Percentiles rank a stretch among this genome's conserved stretches.
These are phyloP conservation scores for Glycine latifolia DNA, from an alignment of 306 rosid species.

Conservation along the genomic window DNA sequence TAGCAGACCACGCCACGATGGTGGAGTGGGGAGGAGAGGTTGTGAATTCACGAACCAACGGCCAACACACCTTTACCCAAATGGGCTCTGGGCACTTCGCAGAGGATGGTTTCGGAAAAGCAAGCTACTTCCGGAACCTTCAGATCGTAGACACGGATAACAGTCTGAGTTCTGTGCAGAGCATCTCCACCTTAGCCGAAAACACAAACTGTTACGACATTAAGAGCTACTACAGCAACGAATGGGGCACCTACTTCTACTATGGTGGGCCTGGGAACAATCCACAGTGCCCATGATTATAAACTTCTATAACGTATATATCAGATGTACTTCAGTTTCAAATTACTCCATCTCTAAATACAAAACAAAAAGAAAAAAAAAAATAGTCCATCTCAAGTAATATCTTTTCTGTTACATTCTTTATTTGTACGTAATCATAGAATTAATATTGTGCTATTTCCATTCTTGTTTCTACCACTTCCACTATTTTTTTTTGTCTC, in stretches of 20 bases:
- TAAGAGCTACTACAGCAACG: slow-evolving; percentile 61
- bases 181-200: slow-evolving; percentile 75
- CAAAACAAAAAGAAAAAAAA: background rate
- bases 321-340: background rate
- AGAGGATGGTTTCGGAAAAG: slow-evolving; percentile 80
- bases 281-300: slow-evolving; percentile 61
- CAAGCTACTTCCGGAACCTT: slow-evolving; percentile 90
- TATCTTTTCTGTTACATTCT: slow-evolving; percentile 44
- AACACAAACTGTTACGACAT: slow-evolving; percentile 78
- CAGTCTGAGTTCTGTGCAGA: slow-evolving; percentile 67
- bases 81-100: slow-evolving; percentile 94
- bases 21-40: slow-evolving; percentile 99
- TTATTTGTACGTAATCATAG: slow-evolving; percentile 47
- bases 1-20: slow-evolving; percentile 81
- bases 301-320: background rate
- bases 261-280: slow-evolving; percentile 89
- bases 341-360: slow-evolving; percentile 15
- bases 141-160: slow-evolving; percentile 85
- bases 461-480: slow-evolving; percentile 23
- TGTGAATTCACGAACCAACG: slow-evolving; percentile 71
- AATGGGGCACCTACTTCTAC: slow-evolving; percentile 93
- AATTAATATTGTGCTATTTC: slow-evolving; percentile 15
- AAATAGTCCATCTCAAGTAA: background rate
- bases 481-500: background rate
- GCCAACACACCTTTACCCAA: slow-evolving; percentile 82